Evolutionary conservation across 495 filamentous ascomycete species (phyloP).

Genomic region (Hypoxylon cercidicola): DNA sequence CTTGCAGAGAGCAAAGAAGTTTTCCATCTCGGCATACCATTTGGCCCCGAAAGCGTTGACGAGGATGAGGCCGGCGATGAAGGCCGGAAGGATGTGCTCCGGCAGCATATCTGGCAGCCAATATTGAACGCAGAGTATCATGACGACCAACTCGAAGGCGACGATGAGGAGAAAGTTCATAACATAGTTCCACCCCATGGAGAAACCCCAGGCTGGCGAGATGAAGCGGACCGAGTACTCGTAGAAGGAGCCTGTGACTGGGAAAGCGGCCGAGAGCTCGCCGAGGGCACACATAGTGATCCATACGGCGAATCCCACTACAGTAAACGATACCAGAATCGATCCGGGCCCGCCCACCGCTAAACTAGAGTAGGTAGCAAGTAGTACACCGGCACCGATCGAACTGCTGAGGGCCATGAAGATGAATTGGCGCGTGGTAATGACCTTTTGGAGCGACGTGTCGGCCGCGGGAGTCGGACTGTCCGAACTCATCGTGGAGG

Average conservation of each 20-base stretch:
- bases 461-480: not conserved
- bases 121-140: slow-evolving; percentile 59
- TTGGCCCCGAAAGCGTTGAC: slow-evolving; percentile 69
- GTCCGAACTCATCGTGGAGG: slow-evolving; percentile 5
- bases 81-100: slow-evolving; percentile 54
- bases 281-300: slow-evolving; percentile 65
- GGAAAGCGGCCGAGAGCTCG: slow-evolving; percentile 69
- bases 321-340: slow-evolving; percentile 61
- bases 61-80: slow-evolving; percentile 55
- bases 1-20: slow-evolving; percentile 59
- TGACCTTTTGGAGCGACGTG: slow-evolving; percentile 35
- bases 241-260: slow-evolving; percentile 60
- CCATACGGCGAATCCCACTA: slow-evolving; percentile 50
- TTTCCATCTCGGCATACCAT: slow-evolving; percentile 67
- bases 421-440: slow-evolving; percentile 65
- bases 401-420: slow-evolving; percentile 68
- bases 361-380: slow-evolving; percentile 69
- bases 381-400: slow-evolving; percentile 73
- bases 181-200: slow-evolving; percentile 77
- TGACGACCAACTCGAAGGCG: slow-evolving; percentile 58
- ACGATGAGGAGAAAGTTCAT: slow-evolving; percentile 61
- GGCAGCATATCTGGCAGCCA: slow-evolving; percentile 58
- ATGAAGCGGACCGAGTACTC: slow-evolving; percentile 72
- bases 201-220: slow-evolving; percentile 75
- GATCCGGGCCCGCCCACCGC: slow-evolving; percentile 69